phyloP scores from a whole-genome alignment of 2,329 filamentous ascomycete genomes.

The Trematosphaeria pertusa region DNA sequence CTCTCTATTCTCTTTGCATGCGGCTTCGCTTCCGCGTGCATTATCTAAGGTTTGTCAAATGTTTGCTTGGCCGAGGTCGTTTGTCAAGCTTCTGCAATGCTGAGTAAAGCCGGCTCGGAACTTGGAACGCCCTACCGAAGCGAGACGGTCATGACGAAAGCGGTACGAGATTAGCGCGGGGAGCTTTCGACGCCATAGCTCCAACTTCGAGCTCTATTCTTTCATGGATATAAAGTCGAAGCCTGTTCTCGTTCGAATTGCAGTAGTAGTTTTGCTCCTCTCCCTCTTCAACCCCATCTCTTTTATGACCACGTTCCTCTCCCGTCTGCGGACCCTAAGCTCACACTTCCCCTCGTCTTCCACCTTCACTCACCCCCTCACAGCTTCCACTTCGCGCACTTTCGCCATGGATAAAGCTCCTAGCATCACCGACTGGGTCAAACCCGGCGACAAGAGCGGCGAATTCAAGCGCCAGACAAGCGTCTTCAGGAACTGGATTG shows the following conservation, averaged over 20 bases:
- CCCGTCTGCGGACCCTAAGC: slow-evolving; percentile 1
- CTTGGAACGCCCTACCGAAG: background rate
- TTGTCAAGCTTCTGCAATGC: slow-evolving; percentile 17
- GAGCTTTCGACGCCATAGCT: slow-evolving; percentile 3
- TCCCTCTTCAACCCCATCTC: background rate
- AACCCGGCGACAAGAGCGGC: slow-evolving; percentile 76
- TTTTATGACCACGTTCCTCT: slow-evolving; percentile 7
- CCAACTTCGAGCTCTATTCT: background rate
- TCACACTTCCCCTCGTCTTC: background rate
- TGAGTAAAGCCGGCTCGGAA: slow-evolving; percentile 10
- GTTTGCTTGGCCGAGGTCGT: too few relatives aligned
- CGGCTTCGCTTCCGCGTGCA: too few relatives aligned
- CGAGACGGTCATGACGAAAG: slow-evolving; percentile 17
- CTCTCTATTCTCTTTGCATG: background rate
- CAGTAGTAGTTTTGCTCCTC: background rate
- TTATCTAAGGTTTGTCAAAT: too few relatives aligned
- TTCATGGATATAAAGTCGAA: background rate
- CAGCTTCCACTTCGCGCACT: slow-evolving; percentile 1
- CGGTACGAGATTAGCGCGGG: slow-evolving; percentile 12
- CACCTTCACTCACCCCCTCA: background rate
- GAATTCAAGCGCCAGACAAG: slow-evolving; percentile 92
- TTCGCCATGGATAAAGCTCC: slow-evolving; percentile 31
- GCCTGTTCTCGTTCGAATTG: background rate
- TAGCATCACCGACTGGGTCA: slow-evolving; percentile 82
- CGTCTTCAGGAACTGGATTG: slow-evolving; percentile 82